A percentile compares a stretch with the other conserved stretches of the same genome.
These are phyloP conservation scores for Ascochyta viciae-villosae DNA, from an alignment of 2,329 filamentous ascomycete species.

Conservation along the genomic window DNA sequence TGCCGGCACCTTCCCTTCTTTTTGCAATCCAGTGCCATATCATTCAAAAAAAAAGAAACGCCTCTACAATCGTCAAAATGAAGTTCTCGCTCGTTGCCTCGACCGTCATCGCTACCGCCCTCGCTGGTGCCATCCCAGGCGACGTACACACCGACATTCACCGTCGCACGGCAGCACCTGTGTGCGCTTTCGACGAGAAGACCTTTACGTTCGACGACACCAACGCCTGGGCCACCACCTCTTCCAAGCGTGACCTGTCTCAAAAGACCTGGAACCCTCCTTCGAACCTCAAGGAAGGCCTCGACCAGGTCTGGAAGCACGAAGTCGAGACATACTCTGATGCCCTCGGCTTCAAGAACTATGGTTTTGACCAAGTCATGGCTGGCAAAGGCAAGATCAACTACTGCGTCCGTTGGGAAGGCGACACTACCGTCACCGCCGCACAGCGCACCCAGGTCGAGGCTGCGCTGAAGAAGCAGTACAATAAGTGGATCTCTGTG, in stretches of 20 bases:
- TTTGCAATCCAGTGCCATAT: not conserved
- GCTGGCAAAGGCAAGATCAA: conserved; percentile 46
- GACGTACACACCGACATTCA: conserved; percentile 18
- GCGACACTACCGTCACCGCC: conserved; percentile 45
- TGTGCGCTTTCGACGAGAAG: conserved; percentile 28
- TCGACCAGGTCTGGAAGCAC: conserved; percentile 37
- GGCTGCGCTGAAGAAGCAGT: conserved; percentile 44
- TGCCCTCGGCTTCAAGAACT: conserved; percentile 39
- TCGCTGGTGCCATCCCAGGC: conserved; percentile 23
- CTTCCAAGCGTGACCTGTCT: conserved; percentile 27
- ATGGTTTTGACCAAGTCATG: conserved; percentile 41
- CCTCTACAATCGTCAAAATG: conserved; percentile 15
- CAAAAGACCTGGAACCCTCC: conserved; percentile 35
- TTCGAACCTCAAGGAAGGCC: conserved; percentile 31
- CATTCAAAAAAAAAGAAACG: not conserved
- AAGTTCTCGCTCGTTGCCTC: conserved; percentile 30
- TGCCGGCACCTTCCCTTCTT: conserved; percentile 14
- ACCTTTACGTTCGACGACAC: conserved; percentile 18
- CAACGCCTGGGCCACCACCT: conserved; percentile 22
- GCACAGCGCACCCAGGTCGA: conserved; percentile 51
- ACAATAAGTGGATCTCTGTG: conserved; percentile 54
- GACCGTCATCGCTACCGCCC: conserved; percentile 19
- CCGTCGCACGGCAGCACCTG: conserved; percentile 20
- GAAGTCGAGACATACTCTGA: conserved; percentile 31
- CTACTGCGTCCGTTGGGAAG: conserved; percentile 58